These are phyloP conservation scores for Thelephora ganbajun DNA, from an alignment of 768 basidiomycete genomes.

Conservation along the genomic window DNA sequence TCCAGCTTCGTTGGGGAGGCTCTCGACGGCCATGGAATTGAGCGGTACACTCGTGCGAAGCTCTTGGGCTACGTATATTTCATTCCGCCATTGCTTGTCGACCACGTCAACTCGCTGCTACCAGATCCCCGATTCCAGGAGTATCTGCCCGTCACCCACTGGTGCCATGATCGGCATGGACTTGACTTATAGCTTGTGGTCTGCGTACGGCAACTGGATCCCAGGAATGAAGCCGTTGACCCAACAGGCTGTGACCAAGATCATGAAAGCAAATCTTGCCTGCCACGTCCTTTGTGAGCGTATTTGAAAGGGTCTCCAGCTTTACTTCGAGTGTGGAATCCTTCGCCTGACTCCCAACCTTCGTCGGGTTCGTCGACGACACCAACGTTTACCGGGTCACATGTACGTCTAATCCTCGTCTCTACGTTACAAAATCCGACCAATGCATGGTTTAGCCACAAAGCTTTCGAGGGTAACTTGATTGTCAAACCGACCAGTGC, in stretches of 20 bases:
- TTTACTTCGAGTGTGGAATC: background rate
- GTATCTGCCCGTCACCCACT: conserved; percentile 97
- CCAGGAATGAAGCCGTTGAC: conserved; percentile 96
- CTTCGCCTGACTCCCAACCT: conserved; percentile 5
- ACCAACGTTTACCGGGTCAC: conserved; percentile 97
- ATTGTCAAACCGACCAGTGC: too few relatives aligned
- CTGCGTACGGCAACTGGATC: too few relatives aligned
- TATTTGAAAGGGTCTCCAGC: too few relatives aligned
- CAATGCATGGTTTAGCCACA: conserved; percentile 45
- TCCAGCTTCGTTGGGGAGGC: conserved; percentile 93
- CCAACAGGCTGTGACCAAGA: conserved; percentile 98
- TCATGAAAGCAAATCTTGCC: conserved; percentile 99
- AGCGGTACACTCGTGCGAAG: too few relatives aligned
- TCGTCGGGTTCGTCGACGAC: conserved; percentile 90
- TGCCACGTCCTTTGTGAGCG: conserved; percentile 96
- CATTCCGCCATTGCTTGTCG: background rate
- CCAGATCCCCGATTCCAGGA: too few relatives aligned
- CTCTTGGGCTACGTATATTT: conserved; percentile 69
- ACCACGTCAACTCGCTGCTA: too few relatives aligned
- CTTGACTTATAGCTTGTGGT: too few relatives aligned
- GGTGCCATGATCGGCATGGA: too few relatives aligned
- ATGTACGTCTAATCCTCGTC: conserved; percentile 34
- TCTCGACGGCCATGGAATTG: conserved; percentile 98
- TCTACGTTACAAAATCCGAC: conserved; percentile 1
- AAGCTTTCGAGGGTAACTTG: too few relatives aligned